Evolutionary conservation across 805 yeast genomes (phyloP).

Genomic region (Lachancea kluyveri): DNA sequence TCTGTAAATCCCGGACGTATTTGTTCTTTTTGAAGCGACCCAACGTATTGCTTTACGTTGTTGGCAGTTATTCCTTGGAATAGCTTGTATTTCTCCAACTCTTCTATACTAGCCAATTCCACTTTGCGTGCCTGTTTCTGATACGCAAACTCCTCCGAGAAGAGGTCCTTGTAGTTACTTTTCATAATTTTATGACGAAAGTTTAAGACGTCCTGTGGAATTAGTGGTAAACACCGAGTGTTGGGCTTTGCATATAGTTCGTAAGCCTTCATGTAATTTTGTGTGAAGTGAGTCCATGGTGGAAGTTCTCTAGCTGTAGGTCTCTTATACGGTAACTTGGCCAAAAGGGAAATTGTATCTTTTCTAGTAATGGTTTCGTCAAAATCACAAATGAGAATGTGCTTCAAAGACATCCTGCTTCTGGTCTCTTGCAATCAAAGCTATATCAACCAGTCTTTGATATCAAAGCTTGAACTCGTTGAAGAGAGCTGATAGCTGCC

Average conservation of each 20-base stretch:
- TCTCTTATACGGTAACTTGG: slow-evolving; percentile 18
- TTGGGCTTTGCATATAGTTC: slow-evolving; percentile 7
- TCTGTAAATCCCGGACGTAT: slow-evolving; percentile 6
- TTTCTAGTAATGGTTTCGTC: slow-evolving; percentile 28
- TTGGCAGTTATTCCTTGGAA: slow-evolving; percentile 16
- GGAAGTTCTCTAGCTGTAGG: slow-evolving; percentile 10
- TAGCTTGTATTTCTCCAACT: slow-evolving; percentile 13
- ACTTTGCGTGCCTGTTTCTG: slow-evolving; percentile 13
- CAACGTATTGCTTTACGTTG: slow-evolving; percentile 13
- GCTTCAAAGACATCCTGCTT: too few relatives aligned
- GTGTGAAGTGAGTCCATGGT: slow-evolving; percentile 23
- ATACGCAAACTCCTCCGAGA: slow-evolving; percentile 16
- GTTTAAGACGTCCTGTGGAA: slow-evolving; percentile 1
- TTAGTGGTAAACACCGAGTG: slow-evolving; percentile 9
- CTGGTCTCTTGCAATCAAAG: too few relatives aligned
- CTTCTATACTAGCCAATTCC: slow-evolving; percentile 23
- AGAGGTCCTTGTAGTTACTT: slow-evolving; percentile 10
- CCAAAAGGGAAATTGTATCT: slow-evolving; percentile 25
- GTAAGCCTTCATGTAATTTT: slow-evolving; percentile 19
- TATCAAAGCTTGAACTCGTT: too few relatives aligned
- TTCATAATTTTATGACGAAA: slow-evolving; percentile 4
- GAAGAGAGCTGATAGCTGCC: too few relatives aligned
- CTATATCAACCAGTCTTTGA: too few relatives aligned
- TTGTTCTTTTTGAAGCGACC: not conserved
- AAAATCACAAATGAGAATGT: slow-evolving; percentile 24